Evolutionary conservation across 495 filamentous ascomycete genomes (phyloP).

Genomic region (Tuber borchii): DNA sequence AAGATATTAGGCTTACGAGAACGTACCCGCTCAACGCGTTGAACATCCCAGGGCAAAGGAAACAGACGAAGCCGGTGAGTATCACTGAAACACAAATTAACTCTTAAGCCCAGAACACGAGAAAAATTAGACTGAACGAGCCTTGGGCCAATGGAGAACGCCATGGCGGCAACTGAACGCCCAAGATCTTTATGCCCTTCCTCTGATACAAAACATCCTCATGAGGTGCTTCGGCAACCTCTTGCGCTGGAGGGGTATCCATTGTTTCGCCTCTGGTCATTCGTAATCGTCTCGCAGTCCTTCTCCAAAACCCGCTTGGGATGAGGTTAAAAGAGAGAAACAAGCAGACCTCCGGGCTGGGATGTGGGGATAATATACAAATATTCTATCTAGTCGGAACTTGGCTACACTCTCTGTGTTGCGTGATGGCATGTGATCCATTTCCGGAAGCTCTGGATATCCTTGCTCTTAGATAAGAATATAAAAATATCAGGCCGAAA

Average conservation of each 20-base stretch:
- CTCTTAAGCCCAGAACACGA: background rate
- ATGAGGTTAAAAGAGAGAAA: background rate
- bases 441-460: slow-evolving; percentile 14
- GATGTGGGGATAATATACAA: background rate
- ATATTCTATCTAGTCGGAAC: background rate
- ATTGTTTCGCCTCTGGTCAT: background rate
- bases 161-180: slow-evolving; percentile 35
- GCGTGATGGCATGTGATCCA: slow-evolving; percentile 23
- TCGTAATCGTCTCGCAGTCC: background rate
- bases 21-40: slow-evolving; percentile 59
- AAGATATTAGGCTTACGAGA: background rate
- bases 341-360: background rate
- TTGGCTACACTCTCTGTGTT: background rate
- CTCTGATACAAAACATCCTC: slow-evolving; percentile 7
- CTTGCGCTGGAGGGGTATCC: background rate
- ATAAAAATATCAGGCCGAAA: background rate
- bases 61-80: slow-evolving; percentile 77
- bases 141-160: slow-evolving; percentile 38
- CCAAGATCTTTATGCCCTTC: slow-evolving; percentile 26
- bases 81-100: slow-evolving; percentile 40
- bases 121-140: slow-evolving; percentile 5
- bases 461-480: background rate
- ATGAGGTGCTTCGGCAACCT: background rate
- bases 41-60: slow-evolving; percentile 77
- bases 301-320: background rate